phyloP scores from a whole-genome alignment of 768 basidiomycete genomes.

The Mycena leptocephala region DNA sequence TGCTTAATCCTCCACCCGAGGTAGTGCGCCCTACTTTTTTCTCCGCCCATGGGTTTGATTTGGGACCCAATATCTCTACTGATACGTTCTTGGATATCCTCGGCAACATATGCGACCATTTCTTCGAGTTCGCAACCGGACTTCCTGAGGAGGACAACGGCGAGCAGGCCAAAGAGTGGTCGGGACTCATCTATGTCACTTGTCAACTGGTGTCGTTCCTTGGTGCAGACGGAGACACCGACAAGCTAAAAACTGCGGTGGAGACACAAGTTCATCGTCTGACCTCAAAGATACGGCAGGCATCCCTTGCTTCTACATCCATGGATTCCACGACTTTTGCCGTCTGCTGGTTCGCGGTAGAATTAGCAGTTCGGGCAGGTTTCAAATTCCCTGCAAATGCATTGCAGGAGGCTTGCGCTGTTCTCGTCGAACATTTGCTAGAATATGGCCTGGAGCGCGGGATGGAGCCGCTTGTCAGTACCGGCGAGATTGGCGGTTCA shows the following conservation, averaged over 20 bases:
- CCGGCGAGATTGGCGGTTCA: conserved; percentile 53
- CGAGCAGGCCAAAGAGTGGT: conserved; percentile 56
- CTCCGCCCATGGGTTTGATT: conserved; percentile 56
- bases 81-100: conserved; percentile 62
- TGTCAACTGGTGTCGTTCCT: conserved; percentile 64
- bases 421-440: conserved; percentile 69
- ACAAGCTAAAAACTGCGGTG: conserved; percentile 49
- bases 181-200: conserved; percentile 54
- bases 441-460: conserved; percentile 66
- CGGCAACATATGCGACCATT: conserved; percentile 63
- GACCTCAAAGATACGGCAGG: conserved; percentile 55
- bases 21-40: conserved; percentile 48
- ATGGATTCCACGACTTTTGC: conserved; percentile 59
- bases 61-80: conserved; percentile 61
- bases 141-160: conserved; percentile 53
- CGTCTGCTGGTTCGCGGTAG: conserved; percentile 77
- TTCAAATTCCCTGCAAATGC: conserved; percentile 41
- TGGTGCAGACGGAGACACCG: conserved; percentile 50
- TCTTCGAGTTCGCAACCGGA: conserved; percentile 56
- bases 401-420: conserved; percentile 49
- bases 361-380: conserved; percentile 64
- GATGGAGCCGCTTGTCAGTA: conserved; percentile 60
- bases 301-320: conserved; percentile 47
- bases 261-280: conserved; percentile 57
- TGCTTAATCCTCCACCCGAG: conserved; percentile 60